Percentiles rank a stretch among this genome's conserved stretches.
Evolutionary conservation across 805 yeast species (phyloP).

Genomic region (Ogataea polymorpha): DNA sequence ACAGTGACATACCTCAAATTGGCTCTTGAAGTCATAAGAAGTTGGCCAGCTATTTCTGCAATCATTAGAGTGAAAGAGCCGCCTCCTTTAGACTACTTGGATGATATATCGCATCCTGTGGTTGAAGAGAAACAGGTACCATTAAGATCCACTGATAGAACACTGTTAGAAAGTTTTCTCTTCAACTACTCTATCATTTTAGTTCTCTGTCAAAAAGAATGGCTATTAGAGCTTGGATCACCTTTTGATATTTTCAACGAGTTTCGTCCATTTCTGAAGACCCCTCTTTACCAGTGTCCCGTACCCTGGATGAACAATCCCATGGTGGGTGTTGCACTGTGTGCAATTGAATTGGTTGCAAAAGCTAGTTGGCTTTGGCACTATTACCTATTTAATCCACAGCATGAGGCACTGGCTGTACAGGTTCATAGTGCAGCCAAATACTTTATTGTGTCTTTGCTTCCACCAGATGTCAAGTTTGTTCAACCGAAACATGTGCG

Average conservation of each 20-base stretch:
- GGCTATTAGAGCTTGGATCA: slow-evolving; percentile 29
- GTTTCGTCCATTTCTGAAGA: slow-evolving; percentile 29
- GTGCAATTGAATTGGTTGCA: slow-evolving; percentile 35
- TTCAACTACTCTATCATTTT: slow-evolving; percentile 38
- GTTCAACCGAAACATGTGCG: slow-evolving; percentile 14
- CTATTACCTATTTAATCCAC: slow-evolving; percentile 8
- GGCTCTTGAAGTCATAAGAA: too few species aligned
- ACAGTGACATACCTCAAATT: too few species aligned
- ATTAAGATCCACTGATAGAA: too few species aligned
- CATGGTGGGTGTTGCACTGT: slow-evolving; percentile 36
- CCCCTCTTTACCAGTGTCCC: slow-evolving; percentile 33
- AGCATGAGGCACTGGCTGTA: slow-evolving; percentile 5
- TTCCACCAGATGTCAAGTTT: slow-evolving; percentile 10
- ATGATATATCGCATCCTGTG: too few species aligned
- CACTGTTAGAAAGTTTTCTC: slow-evolving; percentile 36
- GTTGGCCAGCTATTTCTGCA: too few species aligned
- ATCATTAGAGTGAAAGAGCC: too few species aligned
- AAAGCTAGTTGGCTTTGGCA: slow-evolving; percentile 34
- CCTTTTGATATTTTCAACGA: slow-evolving; percentile 38
- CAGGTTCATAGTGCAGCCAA: slow-evolving; percentile 4
- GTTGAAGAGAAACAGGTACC: too few species aligned
- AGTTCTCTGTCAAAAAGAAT: slow-evolving; percentile 16
- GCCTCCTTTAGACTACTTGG: too few species aligned
- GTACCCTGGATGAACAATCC: slow-evolving; percentile 40
- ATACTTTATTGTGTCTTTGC: slow-evolving; percentile 16